Evolutionary conservation across 495 filamentous ascomycete genomes (phyloP), one percentile per base, ranked within the genome.

Genomic region (Daldinia bambusicola): DNA sequence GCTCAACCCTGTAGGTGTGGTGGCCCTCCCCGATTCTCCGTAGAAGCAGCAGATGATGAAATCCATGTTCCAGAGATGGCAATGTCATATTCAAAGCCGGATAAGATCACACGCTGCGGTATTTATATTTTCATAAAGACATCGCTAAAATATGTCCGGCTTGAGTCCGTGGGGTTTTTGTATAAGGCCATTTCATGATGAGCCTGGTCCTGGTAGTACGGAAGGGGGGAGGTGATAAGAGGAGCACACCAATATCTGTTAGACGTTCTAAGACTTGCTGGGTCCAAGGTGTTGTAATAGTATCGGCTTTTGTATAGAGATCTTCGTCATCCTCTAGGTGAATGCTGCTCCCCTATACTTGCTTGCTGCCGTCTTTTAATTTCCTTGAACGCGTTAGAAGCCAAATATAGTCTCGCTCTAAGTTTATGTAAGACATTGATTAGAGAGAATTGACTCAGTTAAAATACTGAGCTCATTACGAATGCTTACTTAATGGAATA

Each of bases 191-290:
- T 20, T 5, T 5, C 31, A 20, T 43, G 53, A 62, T 63, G 66
- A 69, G 4, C 32, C 55, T 57, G 41, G 62, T 51, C n/a, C n/a
- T n/a, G n/a, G n/a, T n/a, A n/a, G 58, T 58, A 20, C 53, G 59
- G 20, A 31, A 31, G 58, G 40, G 56, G 43, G 43, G 41, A 63
- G 16, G 32, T 7, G 32, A 59, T 4, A 8, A 59, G 1, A 31
- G 12, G 34, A 7, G 43, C 13, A 10, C 63, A 45, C n/a, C 26
- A 53, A 3, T 4, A 20, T 7, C 55, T 62, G 30, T 41, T 61
- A 26, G 36, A 55, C n/a, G 2, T 45, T 16, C 55, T 43, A 7
- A 67, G 32, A n/a, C 36, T 55, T 10, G 36, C 36, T 1, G 55
- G 30, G 31, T 56, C 48, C 36, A n/a, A 22, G 0, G 12, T 41